Conservation (phyloP, 495 filamentous ascomycete species). For the Talaromyces thailandensis region DNA sequence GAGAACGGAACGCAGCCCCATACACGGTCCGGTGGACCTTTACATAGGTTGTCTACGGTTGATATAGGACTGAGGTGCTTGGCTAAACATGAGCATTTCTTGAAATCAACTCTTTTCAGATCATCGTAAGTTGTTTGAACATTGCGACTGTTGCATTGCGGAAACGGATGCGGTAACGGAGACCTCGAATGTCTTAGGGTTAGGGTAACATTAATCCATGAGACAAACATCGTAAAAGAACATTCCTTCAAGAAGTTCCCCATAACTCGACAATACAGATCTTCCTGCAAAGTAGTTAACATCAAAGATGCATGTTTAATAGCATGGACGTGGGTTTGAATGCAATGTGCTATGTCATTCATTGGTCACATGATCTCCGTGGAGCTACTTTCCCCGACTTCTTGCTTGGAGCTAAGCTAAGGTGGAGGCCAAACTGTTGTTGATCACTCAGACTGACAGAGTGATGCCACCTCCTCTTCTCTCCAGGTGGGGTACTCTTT, state of each 20-base stretch:
- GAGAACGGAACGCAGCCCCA: no score
- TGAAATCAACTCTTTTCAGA: no score
- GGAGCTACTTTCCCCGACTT: not conserved
- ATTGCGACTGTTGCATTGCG: not conserved
- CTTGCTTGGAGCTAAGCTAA: not conserved
- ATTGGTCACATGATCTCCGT: not conserved
- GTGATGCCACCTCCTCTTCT: not conserved
- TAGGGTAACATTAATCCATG: not conserved
- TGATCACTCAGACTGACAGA: no score
- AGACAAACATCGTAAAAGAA: not conserved
- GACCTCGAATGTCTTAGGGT: not conserved
- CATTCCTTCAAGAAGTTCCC: no score
- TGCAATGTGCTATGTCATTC: not conserved
- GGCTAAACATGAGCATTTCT: no score
- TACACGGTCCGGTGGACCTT: no score
- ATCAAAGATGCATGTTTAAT: no score
- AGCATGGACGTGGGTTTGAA: not conserved
- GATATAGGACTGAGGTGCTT: no score
- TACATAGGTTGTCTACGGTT: no score
- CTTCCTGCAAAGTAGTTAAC: no score
- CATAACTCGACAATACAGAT: not conserved
- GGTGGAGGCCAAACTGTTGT: not conserved
- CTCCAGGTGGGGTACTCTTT: not conserved
- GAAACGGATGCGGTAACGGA: not conserved
- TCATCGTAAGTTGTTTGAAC: not conserved